phyloP scores from a whole-genome alignment of 495 filamentous ascomycete species.

The Penicillium atrosanguineum region DNA sequence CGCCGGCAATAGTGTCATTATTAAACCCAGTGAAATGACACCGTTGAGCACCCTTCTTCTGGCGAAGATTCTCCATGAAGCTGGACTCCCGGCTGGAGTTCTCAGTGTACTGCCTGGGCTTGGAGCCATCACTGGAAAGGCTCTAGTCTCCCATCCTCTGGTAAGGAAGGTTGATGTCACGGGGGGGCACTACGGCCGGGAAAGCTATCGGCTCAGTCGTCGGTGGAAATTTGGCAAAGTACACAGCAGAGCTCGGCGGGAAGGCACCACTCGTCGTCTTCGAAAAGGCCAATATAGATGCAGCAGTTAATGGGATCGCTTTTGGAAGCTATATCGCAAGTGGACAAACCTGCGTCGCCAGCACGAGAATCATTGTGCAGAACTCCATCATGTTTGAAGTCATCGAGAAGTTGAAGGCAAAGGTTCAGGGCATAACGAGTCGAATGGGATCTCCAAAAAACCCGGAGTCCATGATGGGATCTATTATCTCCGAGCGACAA shows the following conservation, averaged over 20 bases:
- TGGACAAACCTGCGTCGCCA: conserved; percentile 62
- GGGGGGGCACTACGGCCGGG: conserved; percentile 51
- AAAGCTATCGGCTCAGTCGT: conserved; percentile 46
- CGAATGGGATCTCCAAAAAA: conserved; percentile 27
- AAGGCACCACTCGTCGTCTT: conserved; percentile 60
- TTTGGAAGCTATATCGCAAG: conserved; percentile 60
- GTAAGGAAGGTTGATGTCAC: conserved; percentile 64
- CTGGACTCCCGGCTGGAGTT: conserved; percentile 84
- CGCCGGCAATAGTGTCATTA: conserved; percentile 65
- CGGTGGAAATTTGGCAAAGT: conserved; percentile 50
- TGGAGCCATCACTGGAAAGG: conserved; percentile 63
- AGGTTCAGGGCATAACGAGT: conserved; percentile 36
- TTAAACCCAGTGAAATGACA: conserved; percentile 90
- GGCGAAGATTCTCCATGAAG: conserved; percentile 71
- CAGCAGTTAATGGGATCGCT: conserved; percentile 55
- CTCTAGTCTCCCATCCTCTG: conserved; percentile 49
- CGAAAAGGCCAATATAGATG: conserved; percentile 45
- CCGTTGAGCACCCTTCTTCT: conserved; percentile 35
- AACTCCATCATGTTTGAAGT: conserved; percentile 37
- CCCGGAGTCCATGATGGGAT: conserved; percentile 20
- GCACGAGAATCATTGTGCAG: conserved; percentile 57
- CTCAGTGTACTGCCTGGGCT: conserved; percentile 85
- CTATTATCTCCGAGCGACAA: conserved; percentile 20
- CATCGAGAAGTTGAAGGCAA: conserved; percentile 36
- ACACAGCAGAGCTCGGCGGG: conserved; percentile 59